Conservation (phyloP, 768 basidiomycete species). For the Pleurotus giganteus region DNA sequence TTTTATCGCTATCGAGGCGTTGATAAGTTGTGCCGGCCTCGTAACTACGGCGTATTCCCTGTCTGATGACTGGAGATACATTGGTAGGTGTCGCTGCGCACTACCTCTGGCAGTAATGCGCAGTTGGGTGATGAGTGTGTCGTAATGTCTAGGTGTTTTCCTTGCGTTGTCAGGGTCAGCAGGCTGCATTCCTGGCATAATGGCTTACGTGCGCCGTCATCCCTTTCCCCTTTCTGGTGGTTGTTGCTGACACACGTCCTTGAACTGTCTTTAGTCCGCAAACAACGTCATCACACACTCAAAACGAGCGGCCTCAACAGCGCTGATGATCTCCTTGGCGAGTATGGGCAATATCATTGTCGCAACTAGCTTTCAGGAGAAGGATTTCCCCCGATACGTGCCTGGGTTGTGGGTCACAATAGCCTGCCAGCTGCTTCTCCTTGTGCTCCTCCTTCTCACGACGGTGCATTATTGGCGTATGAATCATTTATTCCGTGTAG, state of each 20-base stretch:
- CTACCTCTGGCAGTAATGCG: not conserved
- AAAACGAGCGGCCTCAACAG: conserved; percentile 47
- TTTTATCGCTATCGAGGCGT: conserved; percentile 40
- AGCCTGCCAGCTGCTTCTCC: conserved; percentile 39
- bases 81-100: conserved; percentile 26
- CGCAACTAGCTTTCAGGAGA: conserved; percentile 44
- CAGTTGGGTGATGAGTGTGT: conserved; percentile 2
- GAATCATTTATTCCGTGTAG: conserved; percentile 29
- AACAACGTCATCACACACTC: conserved; percentile 51
- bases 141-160: conserved; percentile 37
- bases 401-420: conserved; percentile 48
- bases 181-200: conserved; percentile 44
- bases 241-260: not conserved
- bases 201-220: conserved; percentile 42
- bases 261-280: conserved; percentile 30
- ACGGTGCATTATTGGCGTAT: conserved; percentile 35
- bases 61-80: conserved; percentile 37
- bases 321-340: conserved; percentile 44
- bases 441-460: conserved; percentile 37
- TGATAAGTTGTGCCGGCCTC: conserved; percentile 40
- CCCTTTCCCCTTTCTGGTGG: not conserved
- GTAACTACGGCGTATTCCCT: conserved; percentile 37
- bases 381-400: conserved; percentile 42
- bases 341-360: conserved; percentile 49
- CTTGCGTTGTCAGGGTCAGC: conserved; percentile 42